Conservation (phyloP, 1,139 yeast genomes). For the Suhomyces bribrorum region DNA sequence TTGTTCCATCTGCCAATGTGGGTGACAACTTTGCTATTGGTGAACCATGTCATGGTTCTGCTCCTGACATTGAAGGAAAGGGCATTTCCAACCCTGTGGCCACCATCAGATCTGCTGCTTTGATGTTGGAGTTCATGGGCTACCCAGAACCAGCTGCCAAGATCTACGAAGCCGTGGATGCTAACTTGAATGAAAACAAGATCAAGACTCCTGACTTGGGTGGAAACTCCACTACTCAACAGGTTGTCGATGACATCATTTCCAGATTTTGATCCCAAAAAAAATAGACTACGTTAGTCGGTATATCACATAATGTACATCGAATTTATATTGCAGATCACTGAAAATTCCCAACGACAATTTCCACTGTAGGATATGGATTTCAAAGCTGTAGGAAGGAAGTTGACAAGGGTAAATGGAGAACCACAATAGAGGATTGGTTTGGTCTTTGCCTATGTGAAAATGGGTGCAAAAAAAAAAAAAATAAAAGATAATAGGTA, state of each 20-base stretch:
- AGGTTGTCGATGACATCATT: slow-evolving; percentile 81
- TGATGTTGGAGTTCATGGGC: slow-evolving; percentile 97
- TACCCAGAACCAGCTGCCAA: slow-evolving; percentile 85
- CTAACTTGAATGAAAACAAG: slow-evolving; percentile 77
- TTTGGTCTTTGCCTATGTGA: too few species aligned
- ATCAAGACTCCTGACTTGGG: slow-evolving; percentile 95
- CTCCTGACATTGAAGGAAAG: slow-evolving; percentile 96
- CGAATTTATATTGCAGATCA: slow-evolving; percentile 1
- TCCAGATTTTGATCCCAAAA: slow-evolving; percentile 41
- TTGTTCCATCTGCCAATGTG: slow-evolving; percentile 96
- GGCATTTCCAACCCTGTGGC: slow-evolving; percentile 97
- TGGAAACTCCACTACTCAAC: slow-evolving; percentile 81
- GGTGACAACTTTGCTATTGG: slow-evolving; percentile 96
- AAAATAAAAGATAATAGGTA: too few species aligned
- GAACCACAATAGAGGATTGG: too few species aligned
- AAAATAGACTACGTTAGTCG: too few species aligned
- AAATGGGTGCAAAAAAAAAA: too few species aligned
- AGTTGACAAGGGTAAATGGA: too few species aligned
- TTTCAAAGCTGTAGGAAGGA: too few species aligned
- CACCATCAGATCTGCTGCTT: slow-evolving; percentile 94
- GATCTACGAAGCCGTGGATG: slow-evolving; percentile 93
- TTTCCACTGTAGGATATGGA: too few species aligned
- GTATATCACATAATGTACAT: slow-evolving; percentile 4
- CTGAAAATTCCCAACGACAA: too few species aligned
- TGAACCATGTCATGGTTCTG: slow-evolving; percentile 99